Conservation (phyloP, 2,329 filamentous ascomycete genomes). For the Elsinoe arachidis region DNA sequence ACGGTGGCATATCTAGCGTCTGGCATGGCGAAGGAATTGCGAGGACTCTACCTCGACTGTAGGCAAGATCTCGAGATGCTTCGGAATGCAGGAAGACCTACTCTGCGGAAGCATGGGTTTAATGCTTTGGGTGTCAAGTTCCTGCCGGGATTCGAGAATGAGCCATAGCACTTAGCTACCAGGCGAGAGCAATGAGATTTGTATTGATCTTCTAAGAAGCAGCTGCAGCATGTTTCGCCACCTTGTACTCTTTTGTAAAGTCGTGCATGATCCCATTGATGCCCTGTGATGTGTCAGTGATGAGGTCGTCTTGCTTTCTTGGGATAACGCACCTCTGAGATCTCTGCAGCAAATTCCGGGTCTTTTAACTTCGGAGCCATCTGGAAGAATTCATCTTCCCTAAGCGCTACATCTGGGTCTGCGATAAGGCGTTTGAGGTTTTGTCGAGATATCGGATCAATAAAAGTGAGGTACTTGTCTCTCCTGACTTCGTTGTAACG, state of each 20-base stretch:
- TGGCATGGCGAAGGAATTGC: neutral
- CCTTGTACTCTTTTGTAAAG: neutral
- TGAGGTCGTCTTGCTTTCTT: too few species aligned
- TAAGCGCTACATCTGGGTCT: neutral
- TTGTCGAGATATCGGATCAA: neutral
- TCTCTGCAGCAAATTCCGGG: neutral
- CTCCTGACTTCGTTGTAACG: constrained; percentile 29
- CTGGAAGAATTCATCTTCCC: constrained; percentile 4
- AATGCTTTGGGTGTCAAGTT: neutral
- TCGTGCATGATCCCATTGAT: constrained; percentile 2
- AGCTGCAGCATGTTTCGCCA: neutral
- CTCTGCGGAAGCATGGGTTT: neutral
- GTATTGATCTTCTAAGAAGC: neutral
- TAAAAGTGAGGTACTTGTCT: neutral
- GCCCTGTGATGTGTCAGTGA: neutral
- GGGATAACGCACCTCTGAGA: neutral
- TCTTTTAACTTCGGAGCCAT: neutral
- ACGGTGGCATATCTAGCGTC: neutral
- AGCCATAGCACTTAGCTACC: neutral
- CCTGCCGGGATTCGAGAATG: neutral
- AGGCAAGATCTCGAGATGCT: neutral
- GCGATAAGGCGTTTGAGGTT: constrained; percentile 1
- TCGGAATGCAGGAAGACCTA: neutral
- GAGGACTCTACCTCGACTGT: neutral
- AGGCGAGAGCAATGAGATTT: too few species aligned